Evolutionary conservation across 257 asterid species (phyloP).

Genomic region (Nicotiana attenuata): DNA sequence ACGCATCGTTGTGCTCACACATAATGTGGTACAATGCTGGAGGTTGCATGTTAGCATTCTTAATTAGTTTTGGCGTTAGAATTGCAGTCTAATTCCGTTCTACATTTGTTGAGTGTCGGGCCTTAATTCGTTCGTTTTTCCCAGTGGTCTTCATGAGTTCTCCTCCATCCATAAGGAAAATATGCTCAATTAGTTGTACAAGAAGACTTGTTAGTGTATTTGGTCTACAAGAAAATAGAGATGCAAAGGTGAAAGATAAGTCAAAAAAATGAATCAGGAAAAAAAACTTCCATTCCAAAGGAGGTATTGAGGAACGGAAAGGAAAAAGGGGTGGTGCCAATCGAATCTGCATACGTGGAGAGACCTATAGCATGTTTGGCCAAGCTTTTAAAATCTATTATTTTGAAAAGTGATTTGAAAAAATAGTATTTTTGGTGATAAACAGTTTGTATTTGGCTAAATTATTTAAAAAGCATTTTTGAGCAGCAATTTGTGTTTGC

Average conservation of each 20-base stretch:
- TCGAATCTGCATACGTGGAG: no score
- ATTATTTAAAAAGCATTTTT: no score
- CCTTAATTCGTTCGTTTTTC: not conserved
- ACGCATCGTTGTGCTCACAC: not conserved
- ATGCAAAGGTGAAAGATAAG: not conserved
- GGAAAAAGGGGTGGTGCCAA: not conserved
- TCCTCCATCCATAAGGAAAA: not conserved
- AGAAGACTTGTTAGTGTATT: not conserved
- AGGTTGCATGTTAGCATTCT: not conserved
- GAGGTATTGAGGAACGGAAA: not conserved
- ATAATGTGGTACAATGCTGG: not conserved
- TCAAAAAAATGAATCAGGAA: not conserved
- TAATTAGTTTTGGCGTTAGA: not conserved
- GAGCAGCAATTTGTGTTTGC: no score
- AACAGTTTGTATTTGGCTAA: no score
- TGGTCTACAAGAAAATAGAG: not conserved
- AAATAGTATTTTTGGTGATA: no score
- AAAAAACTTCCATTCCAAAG: not conserved
- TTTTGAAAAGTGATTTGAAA: no score
- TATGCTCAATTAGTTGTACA: not conserved
- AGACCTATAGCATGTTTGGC: no score
- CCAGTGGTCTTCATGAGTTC: not conserved
- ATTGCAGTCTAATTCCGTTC: not conserved
- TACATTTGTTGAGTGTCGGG: not conserved
- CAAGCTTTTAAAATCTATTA: no score